Evolutionary conservation across 345 rosid genomes (phyloP), one percentile per base, ranked within the genome.

Genomic region (Murraya paniculata): DNA sequence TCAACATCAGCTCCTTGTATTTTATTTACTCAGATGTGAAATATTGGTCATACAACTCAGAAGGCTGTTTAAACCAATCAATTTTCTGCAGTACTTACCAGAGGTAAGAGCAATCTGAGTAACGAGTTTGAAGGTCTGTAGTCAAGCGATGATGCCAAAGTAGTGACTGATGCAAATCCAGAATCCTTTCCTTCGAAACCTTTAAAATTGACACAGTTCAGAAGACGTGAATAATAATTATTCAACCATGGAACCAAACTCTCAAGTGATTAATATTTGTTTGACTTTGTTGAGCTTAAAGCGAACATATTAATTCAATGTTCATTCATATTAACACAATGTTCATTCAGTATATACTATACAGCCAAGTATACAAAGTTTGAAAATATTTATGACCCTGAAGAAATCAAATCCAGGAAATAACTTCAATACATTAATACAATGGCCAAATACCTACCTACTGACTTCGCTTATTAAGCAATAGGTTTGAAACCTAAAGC

Each of bases 71-170:
- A 58, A 58, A 74, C 70, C 22, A 77, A 64, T 60, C 65, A n/a
- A 73, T 24, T 31, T 67, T 19, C 35, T 27, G 18, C 45, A 60
- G 73, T 82, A 88, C 94, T 90, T 89, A 78, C 99, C 87, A 91
- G 85, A 21, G 92, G 96, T 87, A 95, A 84, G 79, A 93, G 87
- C 81, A 88, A 77, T 75, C 86, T 93, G 61, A 92, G 89, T 67
- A 86, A 81, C 61, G 98, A 93, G 79, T 82, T 78, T 59, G 98
- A 95, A 79, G 92, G 78, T 38, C 89, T 78, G 82, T 91, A 93
- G 81, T 95, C 98, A 59, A 95, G 90, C 13, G 99, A 84, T 70
- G 99, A 89, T 33, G 89, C 97, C 60, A 91, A 79, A 30, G 98
- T 92, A 70, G 84, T 86, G 75, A 91, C 83, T 60, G 92, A 82